Evolutionary conservation across 345 rosid species (phyloP).

Genomic region (Eucalyptus polybractea): DNA sequence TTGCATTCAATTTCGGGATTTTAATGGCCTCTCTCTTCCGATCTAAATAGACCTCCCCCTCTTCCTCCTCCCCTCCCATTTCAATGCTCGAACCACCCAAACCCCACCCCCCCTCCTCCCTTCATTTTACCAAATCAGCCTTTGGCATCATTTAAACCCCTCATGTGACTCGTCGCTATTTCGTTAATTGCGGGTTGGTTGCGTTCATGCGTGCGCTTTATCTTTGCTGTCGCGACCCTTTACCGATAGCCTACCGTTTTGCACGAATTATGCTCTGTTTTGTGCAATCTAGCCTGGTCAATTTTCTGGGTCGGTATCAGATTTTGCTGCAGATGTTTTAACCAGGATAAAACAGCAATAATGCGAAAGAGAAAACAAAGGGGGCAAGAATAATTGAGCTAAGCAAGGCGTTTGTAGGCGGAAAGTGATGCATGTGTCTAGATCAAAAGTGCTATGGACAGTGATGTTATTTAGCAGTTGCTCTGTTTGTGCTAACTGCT

Average conservation of each 20-base stretch:
- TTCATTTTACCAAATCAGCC: constrained; percentile 16
- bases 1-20: constrained; percentile 77
- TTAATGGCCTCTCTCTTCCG: constrained; percentile 68
- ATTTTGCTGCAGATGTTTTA: neutral
- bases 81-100: constrained; percentile 67
- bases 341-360: neutral
- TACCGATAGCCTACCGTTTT: neutral
- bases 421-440: neutral
- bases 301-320: neutral
- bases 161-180: neutral
- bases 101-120: constrained; percentile 1
- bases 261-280: neutral
- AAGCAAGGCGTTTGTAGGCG: neutral
- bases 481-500: neutral
- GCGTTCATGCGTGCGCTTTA: neutral
- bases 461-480: neutral
- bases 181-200: neutral
- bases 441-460: neutral
- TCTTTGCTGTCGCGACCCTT: neutral
- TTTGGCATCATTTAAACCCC: neutral
- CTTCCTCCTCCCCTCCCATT: neutral
- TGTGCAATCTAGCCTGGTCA: neutral
- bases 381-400: neutral
- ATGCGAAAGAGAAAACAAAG: neutral
- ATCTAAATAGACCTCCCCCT: neutral